These are phyloP conservation scores for Cyberlindnera amylophila DNA, from an alignment of 805 yeast genomes.

Conservation along the genomic window DNA sequence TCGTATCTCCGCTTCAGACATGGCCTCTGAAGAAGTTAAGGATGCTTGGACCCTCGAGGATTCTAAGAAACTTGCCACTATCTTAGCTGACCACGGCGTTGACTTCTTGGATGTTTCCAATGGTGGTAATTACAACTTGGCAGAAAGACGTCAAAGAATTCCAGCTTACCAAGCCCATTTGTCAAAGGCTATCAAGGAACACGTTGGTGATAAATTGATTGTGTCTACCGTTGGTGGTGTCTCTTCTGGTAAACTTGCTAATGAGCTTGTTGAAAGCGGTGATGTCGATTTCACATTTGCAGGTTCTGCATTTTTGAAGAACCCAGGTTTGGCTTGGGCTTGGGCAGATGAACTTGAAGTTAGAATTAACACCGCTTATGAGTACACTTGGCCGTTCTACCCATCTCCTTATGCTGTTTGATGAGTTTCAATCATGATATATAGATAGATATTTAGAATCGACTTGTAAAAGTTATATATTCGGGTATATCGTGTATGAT, in stretches of 20 bases:
- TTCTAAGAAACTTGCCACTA: conserved; percentile 33
- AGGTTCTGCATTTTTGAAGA: conserved; percentile 43
- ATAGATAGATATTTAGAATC: too few relatives aligned
- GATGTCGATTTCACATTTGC: conserved; percentile 45
- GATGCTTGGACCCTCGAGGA: conserved; percentile 20
- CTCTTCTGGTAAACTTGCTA: conserved; percentile 33
- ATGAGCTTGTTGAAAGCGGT: conserved; percentile 38
- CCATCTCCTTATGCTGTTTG: conserved; percentile 1
- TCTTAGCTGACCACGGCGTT: conserved; percentile 40
- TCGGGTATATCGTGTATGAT: too few relatives aligned
- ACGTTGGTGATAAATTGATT: conserved; percentile 38
- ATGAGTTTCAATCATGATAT: too few relatives aligned
- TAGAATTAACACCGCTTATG: conserved; percentile 34
- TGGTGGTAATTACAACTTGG: conserved; percentile 43
- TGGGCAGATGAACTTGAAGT: conserved; percentile 51
- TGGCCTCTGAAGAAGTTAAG: conserved; percentile 14
- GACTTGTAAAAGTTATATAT: too few relatives aligned
- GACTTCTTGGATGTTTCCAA: conserved; percentile 53
- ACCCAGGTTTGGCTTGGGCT: conserved; percentile 46
- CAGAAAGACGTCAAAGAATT: conserved; percentile 21
- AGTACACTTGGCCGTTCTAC: conserved; percentile 31
- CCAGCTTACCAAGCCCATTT: conserved; percentile 36
- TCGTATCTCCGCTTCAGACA: conserved; percentile 21
- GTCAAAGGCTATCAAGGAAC: conserved; percentile 41
- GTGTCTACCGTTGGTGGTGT: conserved; percentile 49